Evolutionary conservation across 148 eudicot species (phyloP).

Genomic region (Chenopodium berlandieri): DNA sequence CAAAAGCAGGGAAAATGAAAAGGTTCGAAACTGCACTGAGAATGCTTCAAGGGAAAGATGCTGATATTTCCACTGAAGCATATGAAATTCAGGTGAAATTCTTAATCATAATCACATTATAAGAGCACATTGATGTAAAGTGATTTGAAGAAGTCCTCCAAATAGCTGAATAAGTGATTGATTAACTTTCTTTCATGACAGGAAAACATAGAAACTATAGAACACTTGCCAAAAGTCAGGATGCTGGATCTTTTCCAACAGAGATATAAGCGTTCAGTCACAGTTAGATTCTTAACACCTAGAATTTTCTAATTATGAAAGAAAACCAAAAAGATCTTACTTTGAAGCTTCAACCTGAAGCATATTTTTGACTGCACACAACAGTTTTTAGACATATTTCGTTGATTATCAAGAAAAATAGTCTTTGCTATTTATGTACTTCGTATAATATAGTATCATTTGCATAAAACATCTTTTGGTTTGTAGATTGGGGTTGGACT

Average conservation of each 20-base stretch:
- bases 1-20: constrained; percentile 21
- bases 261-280: constrained; percentile 24
- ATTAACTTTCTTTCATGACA: not conserved
- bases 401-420: not conserved
- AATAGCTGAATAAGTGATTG: not conserved
- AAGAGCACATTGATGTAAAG: not conserved
- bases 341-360: not conserved
- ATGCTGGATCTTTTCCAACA: constrained; percentile 25
- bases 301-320: not conserved
- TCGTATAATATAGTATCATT: not conserved
- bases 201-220: constrained; percentile 19
- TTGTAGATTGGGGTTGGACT: constrained; percentile 26
- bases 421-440: not conserved
- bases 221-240: constrained; percentile 28
- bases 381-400: not conserved
- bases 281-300: not conserved
- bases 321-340: not conserved
- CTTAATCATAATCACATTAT: not conserved
- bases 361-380: not conserved
- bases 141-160: not conserved
- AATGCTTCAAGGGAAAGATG: constrained; percentile 25
- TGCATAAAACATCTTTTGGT: not conserved
- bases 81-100: constrained; percentile 21
- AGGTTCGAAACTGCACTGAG: constrained; percentile 19
- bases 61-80: constrained; percentile 23